Base-by-base conservation (phyloP, 805 yeast species). In the Cyberlindnera nakhonratchasimensis region DNA sequence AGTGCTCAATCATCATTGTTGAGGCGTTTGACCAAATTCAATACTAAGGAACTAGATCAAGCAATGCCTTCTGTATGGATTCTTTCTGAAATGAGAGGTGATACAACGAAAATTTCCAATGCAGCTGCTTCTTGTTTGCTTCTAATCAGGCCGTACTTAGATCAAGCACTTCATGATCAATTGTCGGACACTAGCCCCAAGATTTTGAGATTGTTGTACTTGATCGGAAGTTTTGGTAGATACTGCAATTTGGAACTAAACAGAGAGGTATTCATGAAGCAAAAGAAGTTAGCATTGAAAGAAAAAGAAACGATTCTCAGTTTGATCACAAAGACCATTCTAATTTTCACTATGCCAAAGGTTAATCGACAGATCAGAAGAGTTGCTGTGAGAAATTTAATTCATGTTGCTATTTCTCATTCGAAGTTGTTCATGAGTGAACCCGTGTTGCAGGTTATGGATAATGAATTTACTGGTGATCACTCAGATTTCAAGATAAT, bases 21-120 rank as follows among this genome's bases (percentile, higher is more conserved):
- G 47, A 66, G 66, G 25, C 64, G 75, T 24, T 59, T 86, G 24
- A 80, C 90, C 2, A 81, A 75, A 47, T 74, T 82, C 62, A 74
- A 71, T 39, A 69, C 72, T 0, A 67, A 59, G 43, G 93, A 86
- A 50, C 60, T 86, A 8, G 76, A 76, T n/a, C 81, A 80, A 54
- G 95, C 91, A 0, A 73, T 86, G 59, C 88, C 89, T 1, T 71
- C 86, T 43, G 62, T 78, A 4, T 80, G 88, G 83, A 61, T 60
- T 8, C 63, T 86, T 0, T 71, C 85, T 2, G 54, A 49, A 3
- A 61, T 74, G 52, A 66, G 71, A 30, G 62, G 68, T 2, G 78
- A 75, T 37, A 69, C 74, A 0, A 42, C 54, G 0, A 75, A 75
- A 47, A 52, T 86, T 5, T 75, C 79, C 0, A 76, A 72, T 48